Base-by-base conservation (phyloP, 495 filamentous ascomycete species). In the Wilcoxina mikolae region DNA sequence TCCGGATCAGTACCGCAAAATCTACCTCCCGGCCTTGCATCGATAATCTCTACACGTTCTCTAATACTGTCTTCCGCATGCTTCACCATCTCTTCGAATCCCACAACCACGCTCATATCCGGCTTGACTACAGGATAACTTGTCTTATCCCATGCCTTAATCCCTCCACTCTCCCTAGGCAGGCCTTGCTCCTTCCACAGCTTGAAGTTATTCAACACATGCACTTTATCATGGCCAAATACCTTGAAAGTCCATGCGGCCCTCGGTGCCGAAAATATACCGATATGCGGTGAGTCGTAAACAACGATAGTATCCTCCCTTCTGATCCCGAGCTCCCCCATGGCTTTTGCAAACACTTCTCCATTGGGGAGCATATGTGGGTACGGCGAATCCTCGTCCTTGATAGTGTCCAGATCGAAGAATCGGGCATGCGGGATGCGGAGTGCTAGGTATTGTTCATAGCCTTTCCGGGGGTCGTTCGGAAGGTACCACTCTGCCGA, bases 401-500 rank as follows among this genome's bases (percentile, higher is more conserved):
- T 89, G 61, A 95, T 75, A 27, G 75, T 83, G 69, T 98, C 93
- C 22, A 98, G 74, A 68, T 96, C 86, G 67, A 98, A 98, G 77
- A 96, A 98, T n/a, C 88, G 81, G 1, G 91, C 80, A 56, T 77
- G 76, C 0, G 90, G 88, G 56, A 98, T 88, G 42, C 84, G 84
- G 58, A 76, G 75, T 60, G 82, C 72, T 55, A 75, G 74, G 74
- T 88, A 96, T 54, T 81, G 79, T 38, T 85, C 71, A 58, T 76
- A 72, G 1, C 93, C 93, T 53, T 75, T 88, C 56, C 87, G 83
- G 22, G 78, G 74, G 55, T 91, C 87, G 71, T 94, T 95, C 35
- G 93, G 91, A 60, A 98, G 77, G 64, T 95, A 96, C 91, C 91
- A 98, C 28, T 86, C 78, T 33, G 88, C 91, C 66, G 85, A 95